These are phyloP conservation scores for Saccharomyces hybrid DNA, from an alignment of 1,139 yeast genomes.

Conservation along the genomic window DNA sequence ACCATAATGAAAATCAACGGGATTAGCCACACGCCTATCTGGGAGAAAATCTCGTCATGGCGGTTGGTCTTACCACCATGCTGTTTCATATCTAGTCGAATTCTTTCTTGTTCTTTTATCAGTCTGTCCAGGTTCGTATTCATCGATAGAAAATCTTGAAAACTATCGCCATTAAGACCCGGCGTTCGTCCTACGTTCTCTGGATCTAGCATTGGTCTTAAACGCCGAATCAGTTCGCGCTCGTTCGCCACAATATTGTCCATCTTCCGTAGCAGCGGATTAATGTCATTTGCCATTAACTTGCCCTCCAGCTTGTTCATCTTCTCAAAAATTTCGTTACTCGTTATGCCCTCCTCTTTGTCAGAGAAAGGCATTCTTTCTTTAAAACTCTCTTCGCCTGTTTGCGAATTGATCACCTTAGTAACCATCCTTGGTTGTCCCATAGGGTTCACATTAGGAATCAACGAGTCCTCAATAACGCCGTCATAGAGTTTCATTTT, in stretches of 20 bases:
- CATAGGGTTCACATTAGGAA: slow-evolving; percentile 46
- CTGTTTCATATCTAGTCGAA: slow-evolving; percentile 18
- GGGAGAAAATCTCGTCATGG: slow-evolving; percentile 24
- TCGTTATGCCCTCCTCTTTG: slow-evolving; percentile 8
- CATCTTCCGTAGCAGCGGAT: slow-evolving; percentile 8
- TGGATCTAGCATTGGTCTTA: background rate
- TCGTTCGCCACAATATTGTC: slow-evolving; percentile 8
- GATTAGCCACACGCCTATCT: slow-evolving; percentile 24
- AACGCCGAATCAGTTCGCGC: slow-evolving; percentile 5
- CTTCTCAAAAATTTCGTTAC: slow-evolving; percentile 14
- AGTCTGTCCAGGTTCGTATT: slow-evolving; percentile 21
- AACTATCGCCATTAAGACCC: slow-evolving; percentile 11
- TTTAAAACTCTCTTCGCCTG: slow-evolving; percentile 14
- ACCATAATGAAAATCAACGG: slow-evolving; percentile 25
- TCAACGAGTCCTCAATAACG: slow-evolving; percentile 43
- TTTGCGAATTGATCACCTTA: slow-evolving; percentile 20
- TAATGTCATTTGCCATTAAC: slow-evolving; percentile 18
- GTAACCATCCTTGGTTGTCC: slow-evolving; percentile 35
- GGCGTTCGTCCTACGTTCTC: slow-evolving; percentile 11
- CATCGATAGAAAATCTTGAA: slow-evolving; percentile 24
- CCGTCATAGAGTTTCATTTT: slow-evolving; percentile 45
- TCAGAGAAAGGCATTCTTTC: slow-evolving; percentile 11
- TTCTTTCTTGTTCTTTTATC: slow-evolving; percentile 24
- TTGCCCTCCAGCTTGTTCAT: slow-evolving; percentile 19
- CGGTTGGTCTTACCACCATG: slow-evolving; percentile 6